Base-by-base conservation (phyloP, 441 rosid species). In the Dalechampia spathulata region DNA sequence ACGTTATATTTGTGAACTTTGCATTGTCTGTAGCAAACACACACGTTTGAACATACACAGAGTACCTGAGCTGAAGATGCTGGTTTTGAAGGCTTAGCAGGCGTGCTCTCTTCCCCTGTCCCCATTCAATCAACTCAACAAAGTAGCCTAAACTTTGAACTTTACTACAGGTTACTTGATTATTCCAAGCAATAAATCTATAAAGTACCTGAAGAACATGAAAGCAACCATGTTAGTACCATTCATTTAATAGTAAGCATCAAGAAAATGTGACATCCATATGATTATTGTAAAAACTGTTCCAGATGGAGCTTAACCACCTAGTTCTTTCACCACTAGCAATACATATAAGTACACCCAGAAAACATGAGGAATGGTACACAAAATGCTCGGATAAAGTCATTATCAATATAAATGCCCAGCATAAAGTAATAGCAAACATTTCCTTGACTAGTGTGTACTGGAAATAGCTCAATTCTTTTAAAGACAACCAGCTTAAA, bases 41-140 rank as follows among this genome's bases (percentile, higher is more conserved):
- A 4, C 39, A 14, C n/a, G 0, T 30, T 15, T 36, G 39, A 2
- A n/a, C 37, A 2, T 32, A 15, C 15, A 13, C 9, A 48, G 23
- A 46, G 16, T 17, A 89, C 97, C 86, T 87, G 96, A 51, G 79
- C 55, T 16, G 98, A 84, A 56, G 95, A 49, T 26, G 86, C 73
- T 57, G 90, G 70, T 64, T 87, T 90, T 46, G 96, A 73, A 66
- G 88, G 69, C 65, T 83, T 93, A 50, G 87, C 60, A 28, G 87
- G 75, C 44, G 84, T 73, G 70, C 75, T 77, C 43, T 86, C 95
- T 71, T 94, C 98, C 60, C 92, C 78, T 22, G 90, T 80, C 64
- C 81, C 90, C 93, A 83, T 79, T 19, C 57, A 62, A 76, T 60
- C 27, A 58, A 54, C 52, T 44, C 8, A 43, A 48, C 16, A 45